Percentiles rank a stretch among this genome's conserved stretches.
Evolutionary conservation across 768 basidiomycete species (phyloP).

Genomic region (Podaxis pistillaris): DNA sequence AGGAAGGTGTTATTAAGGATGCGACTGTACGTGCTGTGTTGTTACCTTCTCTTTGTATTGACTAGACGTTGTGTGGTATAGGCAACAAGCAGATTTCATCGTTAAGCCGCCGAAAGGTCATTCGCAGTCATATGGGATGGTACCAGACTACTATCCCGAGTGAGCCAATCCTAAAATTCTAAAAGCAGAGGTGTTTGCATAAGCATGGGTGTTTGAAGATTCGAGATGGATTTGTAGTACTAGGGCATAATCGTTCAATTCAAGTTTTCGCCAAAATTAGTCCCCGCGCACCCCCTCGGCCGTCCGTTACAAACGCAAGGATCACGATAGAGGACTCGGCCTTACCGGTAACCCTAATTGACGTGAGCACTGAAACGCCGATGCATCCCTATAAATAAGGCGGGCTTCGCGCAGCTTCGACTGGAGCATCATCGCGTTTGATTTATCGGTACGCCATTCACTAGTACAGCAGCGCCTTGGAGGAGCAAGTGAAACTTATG

Average conservation of each 20-base stretch:
- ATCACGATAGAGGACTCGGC: not conserved
- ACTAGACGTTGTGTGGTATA: slow-evolving; percentile 24
- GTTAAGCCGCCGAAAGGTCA: slow-evolving; percentile 60
- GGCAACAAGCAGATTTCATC: slow-evolving; percentile 79
- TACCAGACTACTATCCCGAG: slow-evolving; percentile 9
- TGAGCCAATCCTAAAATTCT: not conserved
- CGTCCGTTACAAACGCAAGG: not conserved
- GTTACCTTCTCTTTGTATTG: not conserved
- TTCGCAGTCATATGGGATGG: slow-evolving; percentile 52
- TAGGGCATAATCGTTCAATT: not conserved
- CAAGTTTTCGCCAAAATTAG: not conserved
- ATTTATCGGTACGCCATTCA: too few species aligned
- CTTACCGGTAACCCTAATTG: not conserved
- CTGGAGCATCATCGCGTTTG: not conserved
- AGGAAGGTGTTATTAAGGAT: slow-evolving; percentile 80
- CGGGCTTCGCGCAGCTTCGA: not conserved
- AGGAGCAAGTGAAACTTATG: too few species aligned
- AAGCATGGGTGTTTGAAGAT: not conserved
- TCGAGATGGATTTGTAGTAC: not conserved
- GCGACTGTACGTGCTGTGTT: slow-evolving; percentile 63
- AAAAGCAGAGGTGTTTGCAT: not conserved
- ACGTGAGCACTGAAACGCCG: not conserved
- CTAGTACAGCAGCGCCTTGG: too few species aligned
- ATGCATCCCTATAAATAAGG: not conserved
- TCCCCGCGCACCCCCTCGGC: not conserved